phyloP scores from a whole-genome alignment of 2,329 filamentous ascomycete genomes.

The Diplodia sapinea region DNA sequence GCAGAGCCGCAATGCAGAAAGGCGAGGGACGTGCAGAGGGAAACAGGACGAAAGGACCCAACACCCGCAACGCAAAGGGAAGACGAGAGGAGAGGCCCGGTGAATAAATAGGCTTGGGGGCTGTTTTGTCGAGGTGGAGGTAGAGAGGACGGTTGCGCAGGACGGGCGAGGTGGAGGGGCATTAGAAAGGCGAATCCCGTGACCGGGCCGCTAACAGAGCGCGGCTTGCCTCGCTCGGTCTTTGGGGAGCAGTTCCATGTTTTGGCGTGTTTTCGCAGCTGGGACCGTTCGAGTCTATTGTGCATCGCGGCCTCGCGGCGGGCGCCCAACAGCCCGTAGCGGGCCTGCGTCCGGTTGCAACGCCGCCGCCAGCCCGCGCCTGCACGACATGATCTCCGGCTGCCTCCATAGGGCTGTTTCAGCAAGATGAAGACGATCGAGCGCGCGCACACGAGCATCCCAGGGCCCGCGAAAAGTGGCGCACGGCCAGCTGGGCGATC shows the following conservation, averaged over 20 bases:
- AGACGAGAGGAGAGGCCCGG: slow-evolving; percentile 34
- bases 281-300: slow-evolving; percentile 30
- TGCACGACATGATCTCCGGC: slow-evolving; percentile 30
- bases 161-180: slow-evolving; percentile 37
- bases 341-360: slow-evolving; percentile 26
- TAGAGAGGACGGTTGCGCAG: slow-evolving; percentile 31
- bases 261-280: slow-evolving; percentile 21
- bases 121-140: slow-evolving; percentile 27
- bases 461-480: slow-evolving; percentile 23
- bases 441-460: slow-evolving; percentile 25
- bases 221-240: slow-evolving; percentile 27
- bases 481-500: slow-evolving; percentile 28
- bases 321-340: slow-evolving; percentile 25
- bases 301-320: slow-evolving; percentile 22
- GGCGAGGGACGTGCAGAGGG: slow-evolving; percentile 35
- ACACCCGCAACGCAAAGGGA: slow-evolving; percentile 45
- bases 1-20: slow-evolving; percentile 37
- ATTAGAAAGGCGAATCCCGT: slow-evolving; percentile 31
- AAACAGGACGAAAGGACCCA: slow-evolving; percentile 37
- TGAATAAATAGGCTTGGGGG: slow-evolving; percentile 34
- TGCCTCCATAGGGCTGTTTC: slow-evolving; percentile 31
- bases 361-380: slow-evolving; percentile 23
- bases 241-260: slow-evolving; percentile 31
- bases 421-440: slow-evolving; percentile 32
- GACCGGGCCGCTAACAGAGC: slow-evolving; percentile 16